A percentile compares a stretch with the other conserved stretches of the same genome.
Conservation (phyloP, 2,329 filamentous ascomycete species). For the Scorias spongiosa region DNA sequence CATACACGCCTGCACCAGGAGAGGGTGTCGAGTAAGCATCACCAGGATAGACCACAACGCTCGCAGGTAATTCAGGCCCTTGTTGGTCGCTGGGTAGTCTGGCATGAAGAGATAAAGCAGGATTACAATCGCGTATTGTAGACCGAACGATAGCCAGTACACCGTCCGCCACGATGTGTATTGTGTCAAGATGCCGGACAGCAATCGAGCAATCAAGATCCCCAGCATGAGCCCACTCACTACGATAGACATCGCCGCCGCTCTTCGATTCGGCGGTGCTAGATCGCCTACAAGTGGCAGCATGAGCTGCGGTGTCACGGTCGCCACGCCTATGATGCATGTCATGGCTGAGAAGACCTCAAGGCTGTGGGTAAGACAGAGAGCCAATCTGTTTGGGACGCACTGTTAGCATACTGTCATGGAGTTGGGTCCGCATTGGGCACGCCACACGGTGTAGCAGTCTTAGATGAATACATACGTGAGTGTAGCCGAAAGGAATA, state of each 20-base stretch:
- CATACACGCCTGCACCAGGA: slow-evolving; percentile 54
- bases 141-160: slow-evolving; percentile 61
- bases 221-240: slow-evolving; percentile 62
- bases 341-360: slow-evolving; percentile 51
- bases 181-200: slow-evolving; percentile 60
- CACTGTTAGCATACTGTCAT: not conserved
- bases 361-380: slow-evolving; percentile 54
- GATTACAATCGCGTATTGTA: slow-evolving; percentile 52
- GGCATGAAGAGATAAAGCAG: slow-evolving; percentile 62
- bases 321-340: slow-evolving; percentile 61
- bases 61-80: slow-evolving; percentile 47
- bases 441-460: not conserved
- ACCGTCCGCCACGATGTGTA: slow-evolving; percentile 62
- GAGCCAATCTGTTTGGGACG: slow-evolving; percentile 45
- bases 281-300: slow-evolving; percentile 68
- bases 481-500: slow-evolving; percentile 48
- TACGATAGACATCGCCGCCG: slow-evolving; percentile 56
- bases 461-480: slow-evolving; percentile 34
- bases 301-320: slow-evolving; percentile 59
- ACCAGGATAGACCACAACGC: slow-evolving; percentile 50
- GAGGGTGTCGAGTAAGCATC: slow-evolving; percentile 49
- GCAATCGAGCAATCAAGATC: slow-evolving; percentile 58
- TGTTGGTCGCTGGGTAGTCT: slow-evolving; percentile 64
- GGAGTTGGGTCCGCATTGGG: not conserved
- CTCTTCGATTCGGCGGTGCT: slow-evolving; percentile 52